These are phyloP conservation scores for Colletotrichum caudatum DNA, from an alignment of 2,329 filamentous ascomycete species.

Conservation along the genomic window DNA sequence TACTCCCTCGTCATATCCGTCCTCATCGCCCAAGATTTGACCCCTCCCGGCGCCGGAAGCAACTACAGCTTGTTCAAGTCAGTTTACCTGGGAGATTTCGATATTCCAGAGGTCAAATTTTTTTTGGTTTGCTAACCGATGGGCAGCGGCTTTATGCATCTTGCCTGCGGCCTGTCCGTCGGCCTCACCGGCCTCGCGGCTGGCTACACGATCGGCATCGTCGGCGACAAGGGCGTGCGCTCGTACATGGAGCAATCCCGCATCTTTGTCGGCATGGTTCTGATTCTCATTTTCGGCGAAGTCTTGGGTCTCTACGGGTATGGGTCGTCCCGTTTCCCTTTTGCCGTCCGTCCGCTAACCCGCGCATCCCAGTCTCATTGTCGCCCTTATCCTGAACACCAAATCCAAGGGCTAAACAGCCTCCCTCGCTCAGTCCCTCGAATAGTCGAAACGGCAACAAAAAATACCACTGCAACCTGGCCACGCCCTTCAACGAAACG, in stretches of 20 bases:
- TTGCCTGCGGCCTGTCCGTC: constrained; percentile 90
- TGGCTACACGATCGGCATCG: constrained; percentile 95
- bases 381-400: constrained; percentile 92
- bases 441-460: constrained; percentile 18
- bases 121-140: constrained; percentile 40
- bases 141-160: constrained; percentile 87
- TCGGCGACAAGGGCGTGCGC: constrained; percentile 93
- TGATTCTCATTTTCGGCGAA: constrained; percentile 98
- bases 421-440: background rate
- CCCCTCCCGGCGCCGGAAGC: constrained; percentile 69
- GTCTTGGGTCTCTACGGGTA: constrained; percentile 97
- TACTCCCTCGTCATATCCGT: constrained; percentile 98
- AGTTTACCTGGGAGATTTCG: constrained; percentile 47
- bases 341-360: background rate
- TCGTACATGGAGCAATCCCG: constrained; percentile 96
- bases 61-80: constrained; percentile 89
- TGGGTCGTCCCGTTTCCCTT: constrained; percentile 51
- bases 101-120: background rate
- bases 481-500: constrained; percentile 31
- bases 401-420: constrained; percentile 73
- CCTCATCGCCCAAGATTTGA: constrained; percentile 91
- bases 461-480: constrained; percentile 15
- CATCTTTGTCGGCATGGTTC: constrained; percentile 97
- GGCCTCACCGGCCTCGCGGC: constrained; percentile 93
- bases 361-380: constrained; percentile 76